These are phyloP conservation scores for Cryptococcus deneoformans DNA, from an alignment of 1,284 basidiomycete genomes.

Conservation along the genomic window DNA sequence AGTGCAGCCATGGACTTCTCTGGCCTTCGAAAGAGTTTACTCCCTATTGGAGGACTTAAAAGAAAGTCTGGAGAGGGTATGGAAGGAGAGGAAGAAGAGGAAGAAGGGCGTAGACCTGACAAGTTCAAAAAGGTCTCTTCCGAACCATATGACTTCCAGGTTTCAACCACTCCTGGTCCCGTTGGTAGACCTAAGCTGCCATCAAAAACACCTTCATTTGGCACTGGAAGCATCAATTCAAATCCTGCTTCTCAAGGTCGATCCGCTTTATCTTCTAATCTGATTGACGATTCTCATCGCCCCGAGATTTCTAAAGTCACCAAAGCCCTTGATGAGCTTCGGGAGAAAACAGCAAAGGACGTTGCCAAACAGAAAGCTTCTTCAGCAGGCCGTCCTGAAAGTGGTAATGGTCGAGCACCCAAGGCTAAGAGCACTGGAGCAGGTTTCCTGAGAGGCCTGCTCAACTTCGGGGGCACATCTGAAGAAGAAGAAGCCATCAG, in stretches of 20 bases:
- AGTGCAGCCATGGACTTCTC: slow-evolving; percentile 13
- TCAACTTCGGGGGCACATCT: slow-evolving; percentile 28
- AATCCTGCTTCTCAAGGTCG: slow-evolving; percentile 9
- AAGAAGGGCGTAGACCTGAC: slow-evolving; percentile 12
- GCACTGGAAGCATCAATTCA: background rate
- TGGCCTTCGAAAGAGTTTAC: slow-evolving; percentile 30
- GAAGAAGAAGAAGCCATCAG: slow-evolving; percentile 9
- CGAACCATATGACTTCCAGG: too few species aligned
- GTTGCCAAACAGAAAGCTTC: slow-evolving; percentile 29
- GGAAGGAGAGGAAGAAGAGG: slow-evolving; percentile 16
- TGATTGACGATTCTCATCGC: slow-evolving; percentile 9
- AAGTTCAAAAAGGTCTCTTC: too few species aligned
- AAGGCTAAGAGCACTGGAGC: slow-evolving; percentile 24
- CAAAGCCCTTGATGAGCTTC: slow-evolving; percentile 39
- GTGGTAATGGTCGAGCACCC: slow-evolving; percentile 2
- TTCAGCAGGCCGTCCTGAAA: slow-evolving; percentile 4
- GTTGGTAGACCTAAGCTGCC: slow-evolving; percentile 10
- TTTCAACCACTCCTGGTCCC: slow-evolving; percentile 10
- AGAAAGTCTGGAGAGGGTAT: slow-evolving; percentile 35
- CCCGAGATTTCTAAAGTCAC: slow-evolving; percentile 36
- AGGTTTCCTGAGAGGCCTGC: slow-evolving; percentile 40
- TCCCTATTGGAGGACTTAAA: slow-evolving; percentile 29
- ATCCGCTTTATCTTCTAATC: background rate
- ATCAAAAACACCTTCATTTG: slow-evolving; percentile 13
- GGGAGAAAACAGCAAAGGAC: slow-evolving; percentile 34